Evolutionary conservation across 257 asterid genomes (phyloP), one percentile per base, ranked within the genome.

Genomic region (Nicotiana tomentosiformis): DNA sequence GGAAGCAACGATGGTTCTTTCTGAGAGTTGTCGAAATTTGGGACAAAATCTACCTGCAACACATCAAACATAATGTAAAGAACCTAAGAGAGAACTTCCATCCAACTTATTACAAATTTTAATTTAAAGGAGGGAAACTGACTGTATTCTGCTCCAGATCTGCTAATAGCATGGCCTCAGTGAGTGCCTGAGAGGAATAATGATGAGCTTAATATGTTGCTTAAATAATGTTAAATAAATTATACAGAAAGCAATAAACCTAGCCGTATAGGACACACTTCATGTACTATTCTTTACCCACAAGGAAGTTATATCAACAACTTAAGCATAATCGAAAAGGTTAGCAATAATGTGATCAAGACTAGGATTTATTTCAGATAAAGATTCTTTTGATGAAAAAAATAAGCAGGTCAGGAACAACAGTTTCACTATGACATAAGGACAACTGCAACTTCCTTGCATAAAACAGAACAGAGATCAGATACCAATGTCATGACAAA

Each of bases 1-100:
- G 99, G 99, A 84, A 94, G 99, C 82, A 96, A 67, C n/a, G 98
- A 91, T 57, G 99, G 99, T 87, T 96, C 99, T 89, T 90, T 96
- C 86, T 96, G 99, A 26, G 98, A 91, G 85, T 89, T 91, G 88
- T 96, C 99, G 86, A 96, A 96, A 89, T 96, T 96, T 53, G 98
- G 98, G 88, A 91, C 91, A 90, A 90, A 96, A 89, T 96, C 98
- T 80, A 96, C 99, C 99, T 96, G 90, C 91, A 88, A 10, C 10
- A 82, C 56, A 58, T 37, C 83, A 81, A 83, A 74, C 33, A 15
- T 67, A 84, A 83, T 35, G 77, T 70, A 39, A 84, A 83, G 66
- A 88, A 81, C 83, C 53, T 80, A 57, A 79, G 72, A 17, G 10
- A 84, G 4, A 29, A 10, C 29, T 23, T 49, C 80, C 64, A 9